Percentiles rank a stretch among this genome's conserved stretches.
These are phyloP conservation scores for Trypanosoma conorhini DNA, from an alignment of 208 protist species.

Conservation along the genomic window DNA sequence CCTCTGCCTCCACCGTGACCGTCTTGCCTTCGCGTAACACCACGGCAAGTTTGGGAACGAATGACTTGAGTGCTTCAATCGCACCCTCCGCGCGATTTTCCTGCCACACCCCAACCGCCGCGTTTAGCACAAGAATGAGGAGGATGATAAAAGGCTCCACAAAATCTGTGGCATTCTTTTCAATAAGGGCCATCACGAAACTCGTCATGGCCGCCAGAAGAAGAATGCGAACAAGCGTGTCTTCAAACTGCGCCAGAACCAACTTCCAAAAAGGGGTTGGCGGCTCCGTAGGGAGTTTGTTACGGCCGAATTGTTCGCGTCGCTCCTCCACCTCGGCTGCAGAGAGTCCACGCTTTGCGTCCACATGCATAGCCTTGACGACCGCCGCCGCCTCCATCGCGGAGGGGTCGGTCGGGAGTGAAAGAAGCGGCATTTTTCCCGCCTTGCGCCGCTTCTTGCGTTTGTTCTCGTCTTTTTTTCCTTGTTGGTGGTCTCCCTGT, in stretches of 20 bases:
- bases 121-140: constrained; percentile 94
- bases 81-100: constrained; percentile 91
- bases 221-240: constrained; percentile 89
- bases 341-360: constrained; percentile 31
- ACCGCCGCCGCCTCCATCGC: constrained; percentile 20
- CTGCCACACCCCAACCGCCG: constrained; percentile 93
- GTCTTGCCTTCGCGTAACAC: constrained; percentile 69
- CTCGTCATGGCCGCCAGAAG: constrained; percentile 77
- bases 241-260: constrained; percentile 90
- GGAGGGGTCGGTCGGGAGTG: constrained; percentile 23
- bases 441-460: not conserved
- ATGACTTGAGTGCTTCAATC: constrained; percentile 86
- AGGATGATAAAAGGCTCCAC: constrained; percentile 96
- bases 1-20: constrained; percentile 51
- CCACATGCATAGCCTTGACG: constrained; percentile 22
- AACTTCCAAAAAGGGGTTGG: constrained; percentile 81
- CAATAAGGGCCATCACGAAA: constrained; percentile 78
- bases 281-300: constrained; percentile 55
- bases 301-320: constrained; percentile 58
- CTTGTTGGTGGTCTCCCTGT: not conserved
- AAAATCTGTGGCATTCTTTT: constrained; percentile 71
- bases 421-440: constrained; percentile 13
- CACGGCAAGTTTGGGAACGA: constrained; percentile 64
- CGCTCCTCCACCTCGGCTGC: constrained; percentile 43
- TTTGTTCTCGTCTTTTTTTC: constrained; percentile 2